A percentile compares a stretch with the other conserved stretches of the same genome.
Conservation (phyloP, 371 early-diverging fungal species). For the Mucor mucedo region DNA sequence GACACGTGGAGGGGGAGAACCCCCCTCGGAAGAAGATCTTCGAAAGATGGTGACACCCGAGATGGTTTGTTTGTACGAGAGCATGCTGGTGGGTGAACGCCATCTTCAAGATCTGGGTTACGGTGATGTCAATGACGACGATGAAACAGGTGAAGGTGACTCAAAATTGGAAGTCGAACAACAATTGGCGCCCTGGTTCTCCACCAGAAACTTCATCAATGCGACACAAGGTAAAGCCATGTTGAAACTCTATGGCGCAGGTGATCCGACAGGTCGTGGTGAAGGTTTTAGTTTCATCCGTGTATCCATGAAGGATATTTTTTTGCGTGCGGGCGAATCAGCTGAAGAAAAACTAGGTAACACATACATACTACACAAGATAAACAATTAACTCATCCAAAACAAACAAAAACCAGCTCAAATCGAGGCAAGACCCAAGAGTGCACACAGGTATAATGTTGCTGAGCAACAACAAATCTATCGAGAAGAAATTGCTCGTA, state of each 20-base stretch:
- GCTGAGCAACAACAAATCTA: conserved; percentile 97
- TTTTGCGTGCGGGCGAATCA: conserved; percentile 88
- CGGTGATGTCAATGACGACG: conserved; percentile 63
- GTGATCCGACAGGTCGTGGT: conserved; percentile 97
- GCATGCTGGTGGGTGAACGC: conserved; percentile 96
- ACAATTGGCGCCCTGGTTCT: conserved; percentile 96
- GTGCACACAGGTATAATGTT: conserved; percentile 89
- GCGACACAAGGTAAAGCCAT: conserved; percentile 92
- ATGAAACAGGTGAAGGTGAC: conserved; percentile 74
- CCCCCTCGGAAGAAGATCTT: conserved; percentile 95
- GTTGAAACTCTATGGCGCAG: conserved; percentile 93
- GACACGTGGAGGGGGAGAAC: conserved; percentile 75
- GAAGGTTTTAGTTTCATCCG: conserved; percentile 99
- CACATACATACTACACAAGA: too few species aligned
- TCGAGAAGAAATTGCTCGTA: conserved; percentile 89
- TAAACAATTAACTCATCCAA: too few species aligned
- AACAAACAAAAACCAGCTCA: conserved; percentile 52
- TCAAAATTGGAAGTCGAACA: conserved; percentile 88
- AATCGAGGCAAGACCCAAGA: conserved; percentile 82
- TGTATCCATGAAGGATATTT: conserved; percentile 96
- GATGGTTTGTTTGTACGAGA: conserved; percentile 96
- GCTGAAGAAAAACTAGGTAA: conserved; percentile 77
- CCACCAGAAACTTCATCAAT: conserved; percentile 95
- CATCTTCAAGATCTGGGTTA: conserved; percentile 95
- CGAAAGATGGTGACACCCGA: conserved; percentile 98